Evolutionary conservation across 805 yeast genomes (phyloP).

Genomic region (Candida schatavii): DNA sequence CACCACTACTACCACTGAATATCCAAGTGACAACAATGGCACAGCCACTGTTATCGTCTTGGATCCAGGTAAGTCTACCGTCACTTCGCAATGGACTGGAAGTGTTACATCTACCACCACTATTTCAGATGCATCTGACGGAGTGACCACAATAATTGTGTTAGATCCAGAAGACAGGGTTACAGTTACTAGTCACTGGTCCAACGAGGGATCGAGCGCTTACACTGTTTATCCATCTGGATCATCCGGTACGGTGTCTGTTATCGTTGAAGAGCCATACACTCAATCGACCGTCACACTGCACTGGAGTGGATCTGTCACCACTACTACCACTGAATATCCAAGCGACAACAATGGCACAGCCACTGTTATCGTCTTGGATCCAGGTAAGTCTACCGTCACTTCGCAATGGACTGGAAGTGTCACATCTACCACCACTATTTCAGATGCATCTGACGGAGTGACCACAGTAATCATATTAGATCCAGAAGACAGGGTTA

Average conservation of each 20-base stretch:
- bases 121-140: background rate
- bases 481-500: background rate
- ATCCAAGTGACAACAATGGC: background rate
- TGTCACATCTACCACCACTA: background rate
- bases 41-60: background rate
- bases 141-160: background rate
- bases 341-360: background rate
- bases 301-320: background rate
- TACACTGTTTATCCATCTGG: background rate
- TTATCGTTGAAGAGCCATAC: background rate
- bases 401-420: background rate
- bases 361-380: background rate
- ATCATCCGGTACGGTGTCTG: background rate
- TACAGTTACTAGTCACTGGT: background rate
- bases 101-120: background rate
- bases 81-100: slow-evolving; percentile 1
- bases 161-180: background rate
- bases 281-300: background rate
- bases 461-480: background rate
- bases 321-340: background rate
- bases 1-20: background rate
- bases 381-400: background rate
- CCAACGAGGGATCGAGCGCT: background rate
- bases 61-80: background rate
- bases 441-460: background rate